phyloP scores from a whole-genome alignment of 768 basidiomycete genomes.

The Gymnopilus junonius region DNA sequence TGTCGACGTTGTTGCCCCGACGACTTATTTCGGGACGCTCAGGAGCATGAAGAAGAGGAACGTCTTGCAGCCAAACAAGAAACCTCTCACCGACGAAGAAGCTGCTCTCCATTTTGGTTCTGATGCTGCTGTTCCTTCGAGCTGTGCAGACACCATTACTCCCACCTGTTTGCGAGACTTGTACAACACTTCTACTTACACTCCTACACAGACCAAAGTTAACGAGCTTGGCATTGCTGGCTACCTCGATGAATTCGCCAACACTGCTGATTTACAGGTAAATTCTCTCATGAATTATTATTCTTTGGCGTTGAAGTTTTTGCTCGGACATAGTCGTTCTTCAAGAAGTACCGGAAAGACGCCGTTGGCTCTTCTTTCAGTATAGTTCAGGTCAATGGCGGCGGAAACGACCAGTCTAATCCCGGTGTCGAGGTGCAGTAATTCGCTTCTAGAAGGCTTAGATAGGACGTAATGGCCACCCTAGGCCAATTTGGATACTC shows the following conservation, averaged over 20 bases:
- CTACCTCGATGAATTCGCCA: constrained; percentile 62
- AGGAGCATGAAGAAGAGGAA: constrained; percentile 56
- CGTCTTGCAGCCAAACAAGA: constrained; percentile 55
- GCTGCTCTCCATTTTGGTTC: constrained; percentile 25
- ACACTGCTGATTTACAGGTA: constrained; percentile 58
- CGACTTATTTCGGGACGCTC: constrained; percentile 66
- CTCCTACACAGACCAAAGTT: constrained; percentile 41
- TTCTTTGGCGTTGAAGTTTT: neutral
- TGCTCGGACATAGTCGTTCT: constrained; percentile 53
- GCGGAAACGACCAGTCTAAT: constrained; percentile 51
- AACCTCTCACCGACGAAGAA: constrained; percentile 40
- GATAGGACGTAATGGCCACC: neutral
- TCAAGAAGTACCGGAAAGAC: constrained; percentile 52
- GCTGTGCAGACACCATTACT: constrained; percentile 52
- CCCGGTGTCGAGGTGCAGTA: constrained; percentile 59
- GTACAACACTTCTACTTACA: constrained; percentile 56
- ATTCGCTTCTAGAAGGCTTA: neutral
- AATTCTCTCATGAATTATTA: neutral
- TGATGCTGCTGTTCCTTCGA: constrained; percentile 40
- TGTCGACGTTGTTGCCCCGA: constrained; percentile 63
- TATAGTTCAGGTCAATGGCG: constrained; percentile 54
- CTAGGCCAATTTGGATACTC: constrained; percentile 72
- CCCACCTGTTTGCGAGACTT: constrained; percentile 61
- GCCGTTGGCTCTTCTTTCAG: constrained; percentile 48
- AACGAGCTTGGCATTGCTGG: constrained; percentile 66